phyloP scores from a whole-genome alignment of 441 rosid species.

The Metrosideros polymorpha region DNA sequence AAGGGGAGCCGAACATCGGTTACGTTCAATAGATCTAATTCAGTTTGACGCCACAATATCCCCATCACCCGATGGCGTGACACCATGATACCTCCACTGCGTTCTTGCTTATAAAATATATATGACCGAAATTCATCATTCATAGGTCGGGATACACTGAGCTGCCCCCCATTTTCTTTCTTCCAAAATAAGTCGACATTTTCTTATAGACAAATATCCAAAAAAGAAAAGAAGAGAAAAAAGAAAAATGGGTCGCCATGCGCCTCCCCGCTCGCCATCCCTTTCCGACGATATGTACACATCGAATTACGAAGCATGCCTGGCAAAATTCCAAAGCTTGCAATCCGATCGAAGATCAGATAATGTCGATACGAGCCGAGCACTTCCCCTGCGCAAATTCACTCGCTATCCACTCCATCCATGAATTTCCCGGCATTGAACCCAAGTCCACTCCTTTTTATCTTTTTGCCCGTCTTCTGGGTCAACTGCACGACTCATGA shows the following conservation, averaged over 20 bases:
- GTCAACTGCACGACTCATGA: background rate
- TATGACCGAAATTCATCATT: background rate
- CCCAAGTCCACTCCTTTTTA: background rate
- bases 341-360: background rate
- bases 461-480: background rate
- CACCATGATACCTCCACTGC: no score
- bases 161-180: background rate
- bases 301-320: background rate
- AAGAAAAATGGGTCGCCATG: background rate
- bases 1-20: background rate
- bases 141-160: background rate
- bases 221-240: accelerated
- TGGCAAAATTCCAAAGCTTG: background rate
- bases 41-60: background rate
- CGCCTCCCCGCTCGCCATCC: background rate
- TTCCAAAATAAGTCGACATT: background rate
- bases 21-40: background rate
- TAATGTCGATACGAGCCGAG: background rate
- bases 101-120: background rate
- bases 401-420: background rate
- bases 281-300: background rate
- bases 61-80: no score
- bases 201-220: background rate
- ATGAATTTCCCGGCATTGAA: background rate
- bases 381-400: background rate